Conservation (phyloP, 306 rosid species). For the Begonia fuchsioides region DNA sequence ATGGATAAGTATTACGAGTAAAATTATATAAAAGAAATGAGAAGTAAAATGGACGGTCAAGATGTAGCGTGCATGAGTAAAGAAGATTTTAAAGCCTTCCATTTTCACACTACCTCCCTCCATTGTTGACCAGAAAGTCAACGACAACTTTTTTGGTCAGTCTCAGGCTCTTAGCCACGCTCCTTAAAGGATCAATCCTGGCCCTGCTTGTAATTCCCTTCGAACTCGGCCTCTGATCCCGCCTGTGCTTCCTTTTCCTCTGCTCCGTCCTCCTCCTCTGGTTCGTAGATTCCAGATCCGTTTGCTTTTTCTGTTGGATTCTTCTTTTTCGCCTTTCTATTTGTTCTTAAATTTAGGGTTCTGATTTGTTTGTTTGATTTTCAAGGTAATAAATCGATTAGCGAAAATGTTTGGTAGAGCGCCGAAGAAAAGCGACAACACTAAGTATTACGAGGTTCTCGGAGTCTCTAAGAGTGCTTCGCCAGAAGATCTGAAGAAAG, state of each 20-base stretch:
- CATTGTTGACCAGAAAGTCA: background rate
- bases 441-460: constrained; percentile 34
- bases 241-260: background rate
- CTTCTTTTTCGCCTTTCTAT: background rate
- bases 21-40: no score
- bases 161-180: no score
- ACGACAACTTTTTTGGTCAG: background rate
- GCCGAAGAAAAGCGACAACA: constrained; percentile 41
- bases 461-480: constrained; percentile 43
- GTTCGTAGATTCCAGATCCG: background rate
- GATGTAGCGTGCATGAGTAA: background rate
- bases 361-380: background rate
- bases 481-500: constrained; percentile 49
- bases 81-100: constrained; percentile 12
- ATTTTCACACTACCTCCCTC: background rate
- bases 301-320: background rate
- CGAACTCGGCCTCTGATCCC: no score
- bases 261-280: constrained; percentile 7
- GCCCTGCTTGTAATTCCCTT: background rate
- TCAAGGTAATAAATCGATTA: constrained; percentile 4
- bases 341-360: constrained; percentile 1
- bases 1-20: no score
- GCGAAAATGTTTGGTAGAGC: constrained; percentile 40
- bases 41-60: no score
- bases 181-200: constrained; percentile 4